Percentiles rank a stretch among this genome's conserved stretches.
Evolutionary conservation across 371 early-diverging fungal genomes (phyloP).

Genomic region (Lichtheimia ornata): DNA sequence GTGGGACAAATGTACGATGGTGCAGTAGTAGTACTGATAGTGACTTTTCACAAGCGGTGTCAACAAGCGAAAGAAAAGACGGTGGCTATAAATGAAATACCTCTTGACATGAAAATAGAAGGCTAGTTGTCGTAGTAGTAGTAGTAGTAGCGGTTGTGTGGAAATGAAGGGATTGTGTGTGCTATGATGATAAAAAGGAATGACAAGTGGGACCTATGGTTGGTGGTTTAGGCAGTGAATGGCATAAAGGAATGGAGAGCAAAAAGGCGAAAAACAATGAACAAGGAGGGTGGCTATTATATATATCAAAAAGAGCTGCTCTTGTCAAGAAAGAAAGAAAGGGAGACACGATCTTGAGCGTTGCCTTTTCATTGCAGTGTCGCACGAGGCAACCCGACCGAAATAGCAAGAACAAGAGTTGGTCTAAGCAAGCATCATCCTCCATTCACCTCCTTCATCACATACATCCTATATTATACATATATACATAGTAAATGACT

Average conservation of each 20-base stretch:
- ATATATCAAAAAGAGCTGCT: background rate
- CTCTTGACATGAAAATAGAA: background rate
- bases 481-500: no score
- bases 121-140: background rate
- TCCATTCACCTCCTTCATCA: no score
- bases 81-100: background rate
- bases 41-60: no score
- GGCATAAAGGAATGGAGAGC: conserved; percentile 2
- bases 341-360: background rate
- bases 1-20: conserved; percentile 66
- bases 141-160: background rate
- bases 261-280: background rate
- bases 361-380: background rate
- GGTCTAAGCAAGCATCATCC: no score
- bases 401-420: no score
- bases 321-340: background rate
- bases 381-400: conserved; percentile 1
- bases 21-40: conserved; percentile 24
- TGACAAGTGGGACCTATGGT: conserved; percentile 1
- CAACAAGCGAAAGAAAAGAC: no score
- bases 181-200: background rate
- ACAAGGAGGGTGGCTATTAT: background rate
- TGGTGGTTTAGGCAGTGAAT: background rate
- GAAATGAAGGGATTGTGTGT: background rate
- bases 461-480: no score